Percentiles rank a stretch among this genome's conserved stretches.
Conservation (phyloP, 2,329 filamentous ascomycete genomes). For the Thielaviopsis punctulata region DNA sequence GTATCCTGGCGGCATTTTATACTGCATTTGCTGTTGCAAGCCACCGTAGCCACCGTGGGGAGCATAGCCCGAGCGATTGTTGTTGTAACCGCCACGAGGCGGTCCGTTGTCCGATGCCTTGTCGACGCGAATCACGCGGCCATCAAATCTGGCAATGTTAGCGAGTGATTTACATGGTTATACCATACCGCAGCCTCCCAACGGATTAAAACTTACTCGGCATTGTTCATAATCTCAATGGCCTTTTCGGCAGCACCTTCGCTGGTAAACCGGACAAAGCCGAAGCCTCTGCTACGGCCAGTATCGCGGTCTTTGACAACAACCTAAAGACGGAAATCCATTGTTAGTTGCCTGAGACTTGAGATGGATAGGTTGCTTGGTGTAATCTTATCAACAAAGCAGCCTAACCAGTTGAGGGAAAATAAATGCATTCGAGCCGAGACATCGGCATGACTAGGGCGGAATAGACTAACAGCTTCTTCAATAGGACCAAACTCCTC, state of each 20-base stretch:
- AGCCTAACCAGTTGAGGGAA: background rate
- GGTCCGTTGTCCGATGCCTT: slow-evolving; percentile 72
- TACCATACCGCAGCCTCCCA: too few relatives aligned
- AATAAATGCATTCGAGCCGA: background rate
- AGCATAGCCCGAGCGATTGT: slow-evolving; percentile 23
- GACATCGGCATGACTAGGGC: background rate
- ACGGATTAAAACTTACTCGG: too few relatives aligned
- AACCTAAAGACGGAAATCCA: slow-evolving; percentile 38
- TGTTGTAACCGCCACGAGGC: slow-evolving; percentile 25
- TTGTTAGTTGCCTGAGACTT: background rate
- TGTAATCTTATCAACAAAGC: background rate
- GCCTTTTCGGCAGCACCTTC: slow-evolving; percentile 62
- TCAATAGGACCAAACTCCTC: slow-evolving; percentile 80
- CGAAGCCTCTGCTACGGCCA: slow-evolving; percentile 89
- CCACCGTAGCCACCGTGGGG: slow-evolving; percentile 26
- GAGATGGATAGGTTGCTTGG: background rate
- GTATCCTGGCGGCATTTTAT: slow-evolving; percentile 15
- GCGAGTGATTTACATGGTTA: too few relatives aligned
- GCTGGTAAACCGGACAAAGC: slow-evolving; percentile 77
- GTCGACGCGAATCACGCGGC: slow-evolving; percentile 85
- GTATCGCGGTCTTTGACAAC: slow-evolving; percentile 97
- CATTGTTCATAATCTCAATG: slow-evolving; percentile 67
- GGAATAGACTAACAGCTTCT: slow-evolving; percentile 65
- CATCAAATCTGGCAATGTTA: slow-evolving; percentile 55
- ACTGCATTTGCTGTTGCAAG: slow-evolving; percentile 21